Base-by-base conservation (phyloP, 768 basidiomycete genomes). In the Cyclocybe cylindracea region DNA sequence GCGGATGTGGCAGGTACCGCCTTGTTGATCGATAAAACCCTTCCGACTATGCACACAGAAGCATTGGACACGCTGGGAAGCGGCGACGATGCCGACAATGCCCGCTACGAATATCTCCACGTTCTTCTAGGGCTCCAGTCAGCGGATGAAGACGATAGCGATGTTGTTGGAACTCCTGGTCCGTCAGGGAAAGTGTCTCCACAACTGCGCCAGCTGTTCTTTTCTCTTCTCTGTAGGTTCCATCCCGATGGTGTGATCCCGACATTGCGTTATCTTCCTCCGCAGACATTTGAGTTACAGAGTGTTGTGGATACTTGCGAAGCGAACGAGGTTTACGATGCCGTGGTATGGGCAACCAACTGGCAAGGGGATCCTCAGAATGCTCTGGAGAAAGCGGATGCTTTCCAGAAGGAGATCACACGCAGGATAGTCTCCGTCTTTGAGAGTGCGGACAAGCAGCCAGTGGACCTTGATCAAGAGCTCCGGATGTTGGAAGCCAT, bases 261-360 rank as follows among this genome's bases (percentile, higher is more conserved):
- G 10, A 80, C 82, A 36, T 72, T 97, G 8, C 73, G 81, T 56
- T 71, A 69, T 46, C 70, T 89, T 48, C 82, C 85, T 0, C 51
- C 63, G 5, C 77, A 77, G 11, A 70, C 69, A 46, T 66, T 92
- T 43, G 84, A 89, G 49, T 80, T 84, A 70, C 55, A 69, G 2
- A 71, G 78, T 16, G 72, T 86, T 19, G 70, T 84, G 11, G 70
- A 71, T 4, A 79, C 82, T 7, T 95, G 92, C 66, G 89, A 94
- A 67, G 66, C 75, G 2, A 75, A 78, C 14, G 74, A 75, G 38
- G 85, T 84, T 11, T 88, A 79, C 56, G 85, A 91, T 44, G 91
- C 90, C 7, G 85, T 89, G 18, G 70, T 98, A 4, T 98, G 95
- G 95, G 77, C 85, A 2, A 69, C 85, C 41, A 78, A 93, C 58